These are phyloP conservation scores for Aspergillus fructus DNA, from an alignment of 2,329 filamentous ascomycete genomes.

Conservation along the genomic window DNA sequence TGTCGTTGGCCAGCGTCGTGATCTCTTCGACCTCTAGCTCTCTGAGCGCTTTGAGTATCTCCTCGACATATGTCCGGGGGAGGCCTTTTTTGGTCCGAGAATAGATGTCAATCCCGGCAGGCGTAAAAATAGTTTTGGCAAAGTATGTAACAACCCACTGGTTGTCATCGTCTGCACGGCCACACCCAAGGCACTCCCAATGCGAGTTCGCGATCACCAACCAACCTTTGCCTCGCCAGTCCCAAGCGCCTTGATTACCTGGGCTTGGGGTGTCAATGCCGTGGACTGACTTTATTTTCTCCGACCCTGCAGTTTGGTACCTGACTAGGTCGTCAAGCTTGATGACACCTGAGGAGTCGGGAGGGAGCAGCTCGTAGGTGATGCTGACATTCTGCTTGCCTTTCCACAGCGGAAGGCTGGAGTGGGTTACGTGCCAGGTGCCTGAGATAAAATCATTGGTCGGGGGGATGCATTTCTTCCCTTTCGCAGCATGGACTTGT, in stretches of 20 bases:
- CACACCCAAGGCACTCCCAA: constrained; percentile 12
- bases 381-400: constrained; percentile 12
- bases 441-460: constrained; percentile 9
- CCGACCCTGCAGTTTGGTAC: constrained; percentile 8
- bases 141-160: constrained; percentile 10
- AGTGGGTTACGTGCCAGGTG: constrained; percentile 13
- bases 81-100: constrained; percentile 7
- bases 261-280: constrained; percentile 8
- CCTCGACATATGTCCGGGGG: not conserved
- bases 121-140: constrained; percentile 10
- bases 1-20: not conserved
- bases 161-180: constrained; percentile 2
- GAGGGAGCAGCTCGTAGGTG: constrained; percentile 7
- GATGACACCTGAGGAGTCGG: not conserved
- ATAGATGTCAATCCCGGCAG: constrained; percentile 12
- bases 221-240: constrained; percentile 13
- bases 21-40: constrained; percentile 2
- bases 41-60: constrained; percentile 5
- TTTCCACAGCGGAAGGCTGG: constrained; percentile 11
- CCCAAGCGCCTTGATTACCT: constrained; percentile 9
- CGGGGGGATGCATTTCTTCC: constrained; percentile 6
- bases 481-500: constrained; percentile 1
- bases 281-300: constrained; percentile 9
- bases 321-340: constrained; percentile 4
- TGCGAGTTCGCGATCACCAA: constrained; percentile 10